phyloP scores from a whole-genome alignment of 2,329 filamentous ascomycete genomes.

The Furcasterigmium furcatum region DNA sequence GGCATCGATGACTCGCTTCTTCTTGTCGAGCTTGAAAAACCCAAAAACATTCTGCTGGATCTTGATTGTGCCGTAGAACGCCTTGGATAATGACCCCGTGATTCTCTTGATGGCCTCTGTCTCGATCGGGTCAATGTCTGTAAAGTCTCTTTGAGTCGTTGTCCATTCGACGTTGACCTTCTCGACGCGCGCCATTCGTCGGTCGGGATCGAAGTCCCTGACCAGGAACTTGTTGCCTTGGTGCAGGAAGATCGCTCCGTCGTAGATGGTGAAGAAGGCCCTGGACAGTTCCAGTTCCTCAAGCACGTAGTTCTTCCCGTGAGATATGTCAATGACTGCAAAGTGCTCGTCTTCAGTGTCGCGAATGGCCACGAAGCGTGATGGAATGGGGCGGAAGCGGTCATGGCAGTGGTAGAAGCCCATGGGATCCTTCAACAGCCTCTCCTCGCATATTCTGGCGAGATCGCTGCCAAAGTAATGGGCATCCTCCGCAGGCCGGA shows the following conservation, averaged over 20 bases:
- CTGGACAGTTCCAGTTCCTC: conserved; percentile 95
- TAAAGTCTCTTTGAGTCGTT: conserved; percentile 88
- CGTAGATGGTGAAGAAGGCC: conserved; percentile 95
- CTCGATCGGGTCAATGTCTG: conserved; percentile 89
- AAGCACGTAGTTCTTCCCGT: conserved; percentile 77
- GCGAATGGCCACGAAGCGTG: conserved; percentile 79
- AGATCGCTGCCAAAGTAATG: conserved; percentile 78
- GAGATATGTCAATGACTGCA: conserved; percentile 84
- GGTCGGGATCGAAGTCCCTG: conserved; percentile 79
- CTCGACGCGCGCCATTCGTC: conserved; percentile 81
- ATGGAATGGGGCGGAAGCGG: conserved; percentile 81
- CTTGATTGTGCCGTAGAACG: conserved; percentile 83
- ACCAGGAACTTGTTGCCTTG: conserved; percentile 93
- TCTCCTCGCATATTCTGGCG: conserved; percentile 65
- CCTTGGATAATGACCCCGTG: conserved; percentile 56
- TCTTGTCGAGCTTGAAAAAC: conserved; percentile 94
- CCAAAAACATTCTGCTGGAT: conserved; percentile 90
- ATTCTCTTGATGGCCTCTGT: conserved; percentile 83
- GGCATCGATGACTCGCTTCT: conserved; percentile 81
- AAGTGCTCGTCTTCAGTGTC: conserved; percentile 90
- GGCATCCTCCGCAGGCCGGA: conserved; percentile 71
- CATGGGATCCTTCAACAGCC: conserved; percentile 68
- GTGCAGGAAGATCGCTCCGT: conserved; percentile 94
- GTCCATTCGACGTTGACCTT: conserved; percentile 92
- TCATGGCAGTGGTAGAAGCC: conserved; percentile 91